Evolutionary conservation across 768 basidiomycete species (phyloP).

Genomic region (Amanita pallidorosea): DNA sequence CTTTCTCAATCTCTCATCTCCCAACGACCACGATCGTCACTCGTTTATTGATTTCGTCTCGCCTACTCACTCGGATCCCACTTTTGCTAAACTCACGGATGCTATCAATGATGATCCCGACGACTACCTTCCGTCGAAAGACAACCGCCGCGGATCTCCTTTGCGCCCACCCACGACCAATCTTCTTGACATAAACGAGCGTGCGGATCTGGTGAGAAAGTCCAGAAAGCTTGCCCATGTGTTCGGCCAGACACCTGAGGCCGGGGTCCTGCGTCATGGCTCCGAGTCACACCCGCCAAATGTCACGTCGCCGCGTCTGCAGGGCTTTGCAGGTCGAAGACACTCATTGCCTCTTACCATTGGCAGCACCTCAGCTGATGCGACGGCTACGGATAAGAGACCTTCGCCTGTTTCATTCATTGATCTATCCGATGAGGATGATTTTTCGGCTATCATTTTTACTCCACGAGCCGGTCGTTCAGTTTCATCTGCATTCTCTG

Average conservation of each 20-base stretch:
- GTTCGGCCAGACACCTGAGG: constrained; percentile 59
- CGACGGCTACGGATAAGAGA: constrained; percentile 10
- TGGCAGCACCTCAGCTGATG: constrained; percentile 24
- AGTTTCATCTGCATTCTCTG: constrained; percentile 34
- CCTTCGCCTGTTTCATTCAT: constrained; percentile 45
- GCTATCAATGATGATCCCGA: not conserved
- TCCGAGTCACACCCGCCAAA: not conserved
- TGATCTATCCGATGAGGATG: constrained; percentile 61
- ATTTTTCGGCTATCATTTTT: constrained; percentile 18
- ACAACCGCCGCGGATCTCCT: not conserved
- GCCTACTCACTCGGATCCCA: constrained; percentile 16
- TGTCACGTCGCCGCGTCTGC: not conserved
- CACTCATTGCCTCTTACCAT: constrained; percentile 48
- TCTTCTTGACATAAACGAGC: constrained; percentile 49
- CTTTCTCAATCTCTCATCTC: constrained; percentile 16
- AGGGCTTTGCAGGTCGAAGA: constrained; percentile 26
- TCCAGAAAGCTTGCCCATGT: constrained; percentile 72
- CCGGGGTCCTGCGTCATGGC: constrained; percentile 23
- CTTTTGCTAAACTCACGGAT: constrained; percentile 1
- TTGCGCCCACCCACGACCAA: constrained; percentile 48
- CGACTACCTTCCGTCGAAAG: not conserved
- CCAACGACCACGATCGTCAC: constrained; percentile 14
- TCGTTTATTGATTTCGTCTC: constrained; percentile 24
- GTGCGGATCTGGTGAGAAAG: constrained; percentile 62
- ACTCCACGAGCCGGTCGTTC: constrained; percentile 18